phyloP scores from a whole-genome alignment of 306 rosid species.

The Adenanthera pavonina region DNA sequence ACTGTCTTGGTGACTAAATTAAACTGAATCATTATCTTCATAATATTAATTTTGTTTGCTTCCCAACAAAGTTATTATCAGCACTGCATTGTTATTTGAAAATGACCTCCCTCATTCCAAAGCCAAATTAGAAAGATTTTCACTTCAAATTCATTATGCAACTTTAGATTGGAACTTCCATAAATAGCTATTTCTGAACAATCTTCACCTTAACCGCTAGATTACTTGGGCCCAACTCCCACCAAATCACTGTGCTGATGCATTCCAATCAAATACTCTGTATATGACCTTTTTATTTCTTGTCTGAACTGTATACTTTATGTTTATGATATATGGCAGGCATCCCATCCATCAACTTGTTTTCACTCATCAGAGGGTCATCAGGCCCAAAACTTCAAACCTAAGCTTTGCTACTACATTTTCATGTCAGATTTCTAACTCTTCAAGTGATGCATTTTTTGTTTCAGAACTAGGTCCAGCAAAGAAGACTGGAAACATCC shows the following conservation, averaged over 20 bases:
- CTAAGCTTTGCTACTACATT: slow-evolving; percentile 1
- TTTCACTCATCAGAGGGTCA: slow-evolving; percentile 21
- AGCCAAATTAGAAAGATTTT: background rate
- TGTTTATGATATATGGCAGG: background rate
- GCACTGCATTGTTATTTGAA: slow-evolving; percentile 14
- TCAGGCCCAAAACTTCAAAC: slow-evolving; percentile 27
- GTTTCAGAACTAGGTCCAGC: slow-evolving; percentile 11
- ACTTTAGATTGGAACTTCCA: slow-evolving; percentile 12
- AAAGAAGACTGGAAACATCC: slow-evolving; percentile 10
- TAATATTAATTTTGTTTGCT: slow-evolving; percentile 8
- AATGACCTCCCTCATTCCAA: background rate
- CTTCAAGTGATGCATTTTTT: background rate
- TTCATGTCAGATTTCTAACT: slow-evolving; percentile 34
- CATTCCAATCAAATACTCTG: background rate
- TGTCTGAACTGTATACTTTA: background rate
- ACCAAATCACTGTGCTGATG: slow-evolving; percentile 11
- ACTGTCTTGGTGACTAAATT: background rate
- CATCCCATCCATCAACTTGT: background rate
- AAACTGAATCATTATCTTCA: slow-evolving; percentile 24
- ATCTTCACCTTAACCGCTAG: slow-evolving; percentile 17
- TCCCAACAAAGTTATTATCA: slow-evolving; percentile 4
- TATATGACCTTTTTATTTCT: background rate
- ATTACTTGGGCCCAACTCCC: slow-evolving; percentile 12
- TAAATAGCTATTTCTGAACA: slow-evolving; percentile 2
- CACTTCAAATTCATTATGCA: slow-evolving; percentile 6